Evolutionary conservation across 2,329 filamentous ascomycete genomes (phyloP).

Genomic region (Nakataea oryzae): DNA sequence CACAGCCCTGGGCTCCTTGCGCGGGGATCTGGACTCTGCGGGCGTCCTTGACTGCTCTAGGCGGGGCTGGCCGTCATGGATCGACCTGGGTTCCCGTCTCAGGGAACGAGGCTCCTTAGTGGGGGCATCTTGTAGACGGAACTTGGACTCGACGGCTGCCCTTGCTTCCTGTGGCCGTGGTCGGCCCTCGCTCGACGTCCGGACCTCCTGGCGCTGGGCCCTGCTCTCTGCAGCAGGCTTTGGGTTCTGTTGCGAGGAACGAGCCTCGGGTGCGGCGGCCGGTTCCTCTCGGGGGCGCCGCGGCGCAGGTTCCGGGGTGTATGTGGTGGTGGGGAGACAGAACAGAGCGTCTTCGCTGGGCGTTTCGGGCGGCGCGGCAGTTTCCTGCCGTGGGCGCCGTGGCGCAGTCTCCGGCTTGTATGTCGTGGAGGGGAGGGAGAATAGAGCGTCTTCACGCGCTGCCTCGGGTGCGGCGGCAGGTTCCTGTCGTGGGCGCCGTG

Average conservation of each 20-base stretch:
- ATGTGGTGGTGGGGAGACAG: background rate
- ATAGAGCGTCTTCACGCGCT: too few relatives aligned
- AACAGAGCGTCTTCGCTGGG: too few relatives aligned
- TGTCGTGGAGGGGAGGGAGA: background rate
- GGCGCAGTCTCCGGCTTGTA: background rate
- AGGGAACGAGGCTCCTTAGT: background rate
- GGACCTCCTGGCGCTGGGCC: background rate
- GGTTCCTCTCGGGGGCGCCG: background rate
- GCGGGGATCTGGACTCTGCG: background rate
- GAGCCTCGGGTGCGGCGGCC: too few relatives aligned
- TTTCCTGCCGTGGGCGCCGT: background rate
- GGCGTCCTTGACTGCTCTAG: background rate
- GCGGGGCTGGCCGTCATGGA: background rate
- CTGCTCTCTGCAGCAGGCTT: too few relatives aligned
- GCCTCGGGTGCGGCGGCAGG: too few relatives aligned
- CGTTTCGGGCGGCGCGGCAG: too few relatives aligned
- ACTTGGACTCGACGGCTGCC: background rate
- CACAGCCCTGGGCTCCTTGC: background rate
- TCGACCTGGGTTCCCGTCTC: background rate
- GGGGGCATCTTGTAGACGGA: background rate
- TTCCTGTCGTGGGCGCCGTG: too few relatives aligned
- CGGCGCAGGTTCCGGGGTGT: background rate
- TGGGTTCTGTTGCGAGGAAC: too few relatives aligned
- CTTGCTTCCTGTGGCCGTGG: background rate
- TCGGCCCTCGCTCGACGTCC: background rate